Percentiles rank a stretch among this genome's conserved stretches.
Evolutionary conservation across 495 filamentous ascomycete genomes (phyloP).

Genomic region (Trichoderma erinaceum): DNA sequence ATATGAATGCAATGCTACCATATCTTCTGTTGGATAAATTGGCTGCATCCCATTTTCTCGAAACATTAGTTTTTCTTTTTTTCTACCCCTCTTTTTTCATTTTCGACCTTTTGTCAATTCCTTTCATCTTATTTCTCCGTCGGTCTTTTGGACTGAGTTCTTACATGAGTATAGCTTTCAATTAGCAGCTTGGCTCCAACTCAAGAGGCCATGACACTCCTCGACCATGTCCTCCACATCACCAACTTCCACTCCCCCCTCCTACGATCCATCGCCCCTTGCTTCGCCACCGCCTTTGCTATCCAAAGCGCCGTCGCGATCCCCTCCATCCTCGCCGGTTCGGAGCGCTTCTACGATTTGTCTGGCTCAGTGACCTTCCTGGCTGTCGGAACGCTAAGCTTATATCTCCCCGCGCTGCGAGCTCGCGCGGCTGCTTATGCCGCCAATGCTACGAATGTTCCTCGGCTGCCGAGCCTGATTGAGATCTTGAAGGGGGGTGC

Average conservation of each 20-base stretch:
- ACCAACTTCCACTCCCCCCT: slow-evolving; percentile 55
- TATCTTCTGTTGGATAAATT: background rate
- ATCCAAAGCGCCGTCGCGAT: slow-evolving; percentile 51
- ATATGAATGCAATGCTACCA: background rate
- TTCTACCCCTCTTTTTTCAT: background rate
- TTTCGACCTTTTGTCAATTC: background rate
- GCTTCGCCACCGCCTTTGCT: slow-evolving; percentile 49
- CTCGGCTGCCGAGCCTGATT: slow-evolving; percentile 43
- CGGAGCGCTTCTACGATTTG: slow-evolving; percentile 60
- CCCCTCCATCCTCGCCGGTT: slow-evolving; percentile 50
- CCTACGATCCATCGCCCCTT: slow-evolving; percentile 53
- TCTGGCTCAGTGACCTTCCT: slow-evolving; percentile 58
- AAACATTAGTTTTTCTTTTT: no score
- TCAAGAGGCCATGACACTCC: slow-evolving; percentile 37
- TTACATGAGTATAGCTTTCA: no score
- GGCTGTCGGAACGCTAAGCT: slow-evolving; percentile 46
- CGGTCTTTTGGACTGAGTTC: no score
- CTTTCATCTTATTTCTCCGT: background rate
- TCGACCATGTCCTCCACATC: slow-evolving; percentile 44
- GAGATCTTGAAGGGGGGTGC: slow-evolving; percentile 27
- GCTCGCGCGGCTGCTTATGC: slow-evolving; percentile 37
- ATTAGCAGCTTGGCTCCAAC: background rate
- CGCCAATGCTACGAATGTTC: slow-evolving; percentile 30
- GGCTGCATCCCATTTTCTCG: no score
- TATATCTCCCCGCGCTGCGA: slow-evolving; percentile 55